Evolutionary conservation across 768 basidiomycete species (phyloP), one percentile per base, ranked within the genome.

Genomic region (Pleurotus pulmonarius): DNA sequence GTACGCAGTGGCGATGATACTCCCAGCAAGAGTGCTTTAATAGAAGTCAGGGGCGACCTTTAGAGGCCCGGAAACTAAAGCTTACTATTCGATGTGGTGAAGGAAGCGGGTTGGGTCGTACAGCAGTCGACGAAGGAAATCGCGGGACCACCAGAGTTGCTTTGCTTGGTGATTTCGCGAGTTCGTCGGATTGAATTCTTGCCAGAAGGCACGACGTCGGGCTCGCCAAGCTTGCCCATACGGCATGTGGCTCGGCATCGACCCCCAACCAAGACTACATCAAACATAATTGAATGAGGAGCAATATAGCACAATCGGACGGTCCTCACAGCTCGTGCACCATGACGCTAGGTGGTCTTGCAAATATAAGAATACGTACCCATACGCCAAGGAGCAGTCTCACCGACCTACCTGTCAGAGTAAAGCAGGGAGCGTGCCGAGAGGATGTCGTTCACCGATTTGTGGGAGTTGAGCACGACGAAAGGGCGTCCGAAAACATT

Each of bases 201-300:
- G 64, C 38, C 71, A 69, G 59, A 81, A 77, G 7, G 72, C 47
- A n/a, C 73, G 68, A 6, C 80, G 70, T 18, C 72, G 71, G 9
- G 67, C 66, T 46, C 68, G 73, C 79, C 80, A 80, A 26, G 48
- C 41, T 29, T 69, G 63, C 16, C 74, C 74, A 48, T 79, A 79
- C 3, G 67, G 69, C 69, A 77, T 70, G 41, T 72, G 61, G 2
- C 67, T 67, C 48, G 78, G 69, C 43, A 69, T 63, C 69, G 72
- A 77, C 20, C 67, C 68, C 63, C 70, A 74, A 2, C 75, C 76
- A 65, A 77, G 74, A 29, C 79, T 78, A 48, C 47, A 56, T 24
- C 46, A 11, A 41, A 6, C 25, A 34, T 34, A 11, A 13, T 15
- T 22, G 16, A 2, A 16, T 53, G 53, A 15, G 18, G 24, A 15